Evolutionary conservation across 306 rosid species (phyloP), one percentile per base, ranked within the genome.

Genomic region (Citrullus amarus): DNA sequence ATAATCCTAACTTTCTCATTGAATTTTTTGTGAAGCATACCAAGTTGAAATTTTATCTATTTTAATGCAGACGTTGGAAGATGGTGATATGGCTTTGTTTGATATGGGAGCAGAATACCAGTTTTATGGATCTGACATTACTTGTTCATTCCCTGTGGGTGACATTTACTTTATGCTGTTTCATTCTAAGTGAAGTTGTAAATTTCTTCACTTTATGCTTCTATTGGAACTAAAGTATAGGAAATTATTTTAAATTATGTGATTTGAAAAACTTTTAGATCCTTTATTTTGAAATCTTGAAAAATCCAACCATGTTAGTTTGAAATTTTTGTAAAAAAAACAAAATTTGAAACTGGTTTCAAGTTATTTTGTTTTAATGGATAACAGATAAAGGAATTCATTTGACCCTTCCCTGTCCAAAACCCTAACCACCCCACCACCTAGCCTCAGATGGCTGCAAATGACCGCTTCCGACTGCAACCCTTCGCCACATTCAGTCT

Each of bases 101-200:
- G 98, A 93, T 86, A 93, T 93, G 98, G 98, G 97, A 87, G 96
- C 97, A 75, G 98, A 93, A 85, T 92, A 91, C 81, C 83, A 90
- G 78, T 93, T 93, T 81, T 93, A 93, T 90, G 98, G 91, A 41
- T 91, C 98, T 70, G 98, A 93, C 90, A 91, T 93, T 66, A 91
- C 98, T 50, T 93, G 97, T 85, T 93, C 97, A 61, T 93, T 88
- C 82, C 97, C 97, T 6, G 97, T 93, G 84, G 89, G 97, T 89
- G 58, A 25, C 79, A 28, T 78, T 13, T 25, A 39, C 51, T 78
- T 78, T 28, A 78, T n/a, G 55, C 38, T 70, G 38, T 20, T 20
- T 43, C 34, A 43, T 44, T 69, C 38, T 22, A 44, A 43, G 76
- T 68, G 76, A 48, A 46, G n/a, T 48, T 13, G 39, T 44, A 48